Conservation (phyloP, 371 early-diverging fungal genomes). For the Mortierella sp. region DNA sequence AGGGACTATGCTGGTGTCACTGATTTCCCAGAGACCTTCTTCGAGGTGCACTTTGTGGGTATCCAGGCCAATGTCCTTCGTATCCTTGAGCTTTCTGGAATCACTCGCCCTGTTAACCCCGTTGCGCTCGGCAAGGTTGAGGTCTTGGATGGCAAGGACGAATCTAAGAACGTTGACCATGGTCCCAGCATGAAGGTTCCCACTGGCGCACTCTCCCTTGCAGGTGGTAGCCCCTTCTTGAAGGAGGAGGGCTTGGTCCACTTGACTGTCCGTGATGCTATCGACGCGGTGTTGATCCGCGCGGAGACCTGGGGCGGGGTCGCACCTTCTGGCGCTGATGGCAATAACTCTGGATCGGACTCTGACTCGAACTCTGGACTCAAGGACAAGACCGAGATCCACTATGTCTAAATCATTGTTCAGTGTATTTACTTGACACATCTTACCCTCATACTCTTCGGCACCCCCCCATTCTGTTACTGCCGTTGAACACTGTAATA, state of each 20-base stretch:
- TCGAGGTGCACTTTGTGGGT: slow-evolving; percentile 54
- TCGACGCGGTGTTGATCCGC: slow-evolving; percentile 42
- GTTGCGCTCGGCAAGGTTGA: slow-evolving; percentile 42
- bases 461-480: too few relatives aligned
- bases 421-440: too few relatives aligned
- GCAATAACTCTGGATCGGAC: slow-evolving; percentile 14
- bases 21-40: slow-evolving; percentile 35
- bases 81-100: slow-evolving; percentile 54
- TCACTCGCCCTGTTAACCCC: slow-evolving; percentile 54
- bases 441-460: too few relatives aligned
- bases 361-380: slow-evolving; percentile 17
- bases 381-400: slow-evolving; percentile 36
- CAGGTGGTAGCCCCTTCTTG: slow-evolving; percentile 40
- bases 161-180: background rate
- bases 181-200: slow-evolving; percentile 3
- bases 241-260: slow-evolving; percentile 52
- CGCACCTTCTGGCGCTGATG: background rate
- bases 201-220: slow-evolving; percentile 7
- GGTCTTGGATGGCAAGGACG: slow-evolving; percentile 13
- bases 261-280: slow-evolving; percentile 43
- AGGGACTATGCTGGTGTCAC: slow-evolving; percentile 59
- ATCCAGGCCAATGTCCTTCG: slow-evolving; percentile 46
- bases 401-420: slow-evolving; percentile 25
- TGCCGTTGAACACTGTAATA: too few relatives aligned
- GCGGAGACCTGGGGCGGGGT: slow-evolving; percentile 17